A percentile compares a stretch with the other conserved stretches of the same genome.
These are phyloP conservation scores for Verticillium tricorpus DNA, from an alignment of 2,329 filamentous ascomycete species.

Conservation along the genomic window DNA sequence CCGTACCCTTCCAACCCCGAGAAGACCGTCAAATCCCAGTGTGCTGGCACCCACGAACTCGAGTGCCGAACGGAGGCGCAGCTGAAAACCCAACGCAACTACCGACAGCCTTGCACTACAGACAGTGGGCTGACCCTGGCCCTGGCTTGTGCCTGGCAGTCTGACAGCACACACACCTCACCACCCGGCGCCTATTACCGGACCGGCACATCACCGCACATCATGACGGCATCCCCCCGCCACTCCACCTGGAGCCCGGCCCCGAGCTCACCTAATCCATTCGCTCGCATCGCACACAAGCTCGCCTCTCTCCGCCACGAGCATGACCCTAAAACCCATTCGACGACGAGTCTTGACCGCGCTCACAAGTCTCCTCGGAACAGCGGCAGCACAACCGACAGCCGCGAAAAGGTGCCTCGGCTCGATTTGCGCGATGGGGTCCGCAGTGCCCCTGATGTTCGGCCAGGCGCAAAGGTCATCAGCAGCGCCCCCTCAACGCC, in stretches of 20 bases:
- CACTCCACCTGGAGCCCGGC: neutral
- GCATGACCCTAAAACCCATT: neutral
- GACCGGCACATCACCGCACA: neutral
- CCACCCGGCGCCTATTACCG: neutral
- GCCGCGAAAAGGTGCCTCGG: slow-evolving; percentile 25
- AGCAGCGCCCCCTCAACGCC: neutral
- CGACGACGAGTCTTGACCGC: neutral
- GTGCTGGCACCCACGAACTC: too few relatives aligned
- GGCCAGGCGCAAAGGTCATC: neutral
- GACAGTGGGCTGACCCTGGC: too few relatives aligned
- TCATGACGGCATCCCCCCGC: neutral
- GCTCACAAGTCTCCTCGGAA: slow-evolving; percentile 7
- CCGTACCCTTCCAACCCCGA: too few relatives aligned
- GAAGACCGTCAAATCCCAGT: too few relatives aligned
- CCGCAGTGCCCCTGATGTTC: neutral
- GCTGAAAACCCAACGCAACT: too few relatives aligned
- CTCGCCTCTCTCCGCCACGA: slow-evolving; percentile 5
- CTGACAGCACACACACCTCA: neutral
- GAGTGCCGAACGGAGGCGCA: too few relatives aligned
- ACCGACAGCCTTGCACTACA: too few relatives aligned
- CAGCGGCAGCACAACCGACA: slow-evolving; percentile 22
- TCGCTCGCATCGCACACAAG: slow-evolving; percentile 14
- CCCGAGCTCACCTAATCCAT: slow-evolving; percentile 8
- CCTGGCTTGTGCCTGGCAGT: neutral
- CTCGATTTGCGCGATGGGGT: slow-evolving; percentile 2